Conservation (phyloP, 164 flowering plant species). For the Nymphaea thermarum region DNA sequence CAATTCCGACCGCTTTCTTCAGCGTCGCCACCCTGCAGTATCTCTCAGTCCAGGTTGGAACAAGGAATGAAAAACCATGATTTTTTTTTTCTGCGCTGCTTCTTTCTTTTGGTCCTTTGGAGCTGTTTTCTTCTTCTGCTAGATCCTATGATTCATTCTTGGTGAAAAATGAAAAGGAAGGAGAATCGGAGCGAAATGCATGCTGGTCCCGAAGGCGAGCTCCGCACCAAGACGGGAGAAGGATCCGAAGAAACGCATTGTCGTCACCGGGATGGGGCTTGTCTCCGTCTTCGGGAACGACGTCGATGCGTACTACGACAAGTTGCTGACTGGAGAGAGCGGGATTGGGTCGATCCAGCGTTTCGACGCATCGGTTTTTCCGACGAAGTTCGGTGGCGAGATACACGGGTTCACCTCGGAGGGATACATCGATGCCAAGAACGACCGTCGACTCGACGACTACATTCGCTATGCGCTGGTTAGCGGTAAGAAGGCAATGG, state of each 20-base stretch:
- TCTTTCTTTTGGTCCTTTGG: background rate
- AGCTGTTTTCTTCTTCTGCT: no score
- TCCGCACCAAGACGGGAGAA: slow-evolving; percentile 15
- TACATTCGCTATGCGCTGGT: slow-evolving; percentile 76
- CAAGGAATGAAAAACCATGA: background rate
- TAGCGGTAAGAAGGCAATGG: slow-evolving; percentile 82
- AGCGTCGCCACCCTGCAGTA: background rate
- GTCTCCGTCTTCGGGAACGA: slow-evolving; percentile 81
- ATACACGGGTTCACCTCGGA: slow-evolving; percentile 57
- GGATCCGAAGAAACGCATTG: slow-evolving; percentile 26
- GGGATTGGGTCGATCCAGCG: slow-evolving; percentile 63
- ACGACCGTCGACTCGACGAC: slow-evolving; percentile 79
- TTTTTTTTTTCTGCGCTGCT: no score
- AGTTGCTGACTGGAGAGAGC: slow-evolving; percentile 59
- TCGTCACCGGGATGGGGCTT: slow-evolving; percentile 25
- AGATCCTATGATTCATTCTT: background rate
- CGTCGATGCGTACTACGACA: slow-evolving; percentile 55
- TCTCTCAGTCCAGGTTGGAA: background rate
- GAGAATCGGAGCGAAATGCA: background rate
- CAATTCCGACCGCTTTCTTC: background rate
- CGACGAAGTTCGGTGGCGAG: slow-evolving; percentile 87
- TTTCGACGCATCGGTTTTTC: slow-evolving; percentile 86
- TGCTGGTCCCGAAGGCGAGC: background rate
- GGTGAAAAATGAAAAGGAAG: background rate
- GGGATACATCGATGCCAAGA: slow-evolving; percentile 86